A percentile compares a stretch with the other conserved stretches of the same genome.
phyloP scores from a whole-genome alignment of 192 early-diverging fungal genomes.

The Coemansia sp. region DNA sequence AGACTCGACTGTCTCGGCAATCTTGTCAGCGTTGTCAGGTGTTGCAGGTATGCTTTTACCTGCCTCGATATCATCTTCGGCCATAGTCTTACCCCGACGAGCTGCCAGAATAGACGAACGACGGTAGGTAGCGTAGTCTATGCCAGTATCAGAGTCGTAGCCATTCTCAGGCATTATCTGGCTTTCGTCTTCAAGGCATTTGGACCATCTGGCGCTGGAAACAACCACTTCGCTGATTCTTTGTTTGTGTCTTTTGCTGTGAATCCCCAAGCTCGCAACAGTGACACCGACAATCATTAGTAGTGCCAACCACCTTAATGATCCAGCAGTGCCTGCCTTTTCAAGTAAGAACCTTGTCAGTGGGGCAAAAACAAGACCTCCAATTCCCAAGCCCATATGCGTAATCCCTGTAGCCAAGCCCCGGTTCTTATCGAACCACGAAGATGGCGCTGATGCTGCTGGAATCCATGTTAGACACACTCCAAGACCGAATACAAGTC shows the following conservation, averaged over 20 bases:
- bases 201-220: conserved; percentile 35
- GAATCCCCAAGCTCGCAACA: conserved; percentile 37
- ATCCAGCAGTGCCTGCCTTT: conserved; percentile 40
- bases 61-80: neutral
- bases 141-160: conserved; percentile 19
- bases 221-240: conserved; percentile 23
- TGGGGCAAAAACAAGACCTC: conserved; percentile 62
- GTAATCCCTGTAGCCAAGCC: conserved; percentile 65
- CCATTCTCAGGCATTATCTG: conserved; percentile 15
- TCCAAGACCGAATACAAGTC: conserved; percentile 64
- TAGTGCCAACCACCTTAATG: conserved; percentile 46
- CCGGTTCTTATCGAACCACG: conserved; percentile 63
- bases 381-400: conserved; percentile 65
- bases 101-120: conserved; percentile 6
- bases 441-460: conserved; percentile 58
- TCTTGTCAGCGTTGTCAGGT: neutral
- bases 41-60: neutral
- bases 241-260: conserved; percentile 27
- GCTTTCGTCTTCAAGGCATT: conserved; percentile 27
- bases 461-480: conserved; percentile 60
- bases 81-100: neutral
- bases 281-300: conserved; percentile 33
- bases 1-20: neutral
- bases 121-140: conserved; percentile 20
- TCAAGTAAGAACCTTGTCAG: conserved; percentile 47